Evolutionary conservation across 495 filamentous ascomycete species (phyloP), one percentile per base, ranked within the genome.

Genomic region (Cryomyces antarcticus): DNA sequence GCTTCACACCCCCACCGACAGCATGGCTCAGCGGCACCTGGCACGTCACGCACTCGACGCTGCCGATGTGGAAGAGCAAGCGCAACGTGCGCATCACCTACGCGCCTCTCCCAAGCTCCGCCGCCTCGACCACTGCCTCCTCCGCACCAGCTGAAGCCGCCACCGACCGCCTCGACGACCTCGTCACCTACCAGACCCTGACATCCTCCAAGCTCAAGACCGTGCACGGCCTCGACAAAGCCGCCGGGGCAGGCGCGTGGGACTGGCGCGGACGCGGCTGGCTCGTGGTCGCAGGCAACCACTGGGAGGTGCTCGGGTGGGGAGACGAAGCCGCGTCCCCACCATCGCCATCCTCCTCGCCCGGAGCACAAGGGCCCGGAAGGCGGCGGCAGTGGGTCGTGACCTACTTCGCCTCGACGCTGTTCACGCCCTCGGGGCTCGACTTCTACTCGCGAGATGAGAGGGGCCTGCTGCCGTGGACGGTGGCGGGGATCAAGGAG

Each of bases 71-170:
- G 82, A 65, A 67, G 42, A 61, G 61, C 30, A 69, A 72, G 35
- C 73, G 71, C 52, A 85, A 87, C 59, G 79, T 86, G 40, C 66
- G 67, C 44, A 86, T 87, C 50, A 79, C 73, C 33, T 87, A 86
- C 62, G 62, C 51, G 7, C 55, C 64, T 0, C 64, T 77, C 0
- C 54, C 64, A 0, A 35, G 51, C n/a, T 24, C 17, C 17, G 17
- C 17, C 2, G 17, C 17, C 17, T 24, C 17, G 1, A 42, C 52
- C 4, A 46, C 46, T 30, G 5, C 49, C 33, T 10, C 29, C 5
- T 39, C 51, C 30, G 41, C 57, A 5, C 28, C 48, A n/a, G n/a
- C 45, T 5, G 43, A 45, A 7, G 48, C 53, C 17, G 50, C 45
- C 1, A 42, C 42, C 5, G 44, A 51, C 4, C 66, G 66, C 10